Conservation (phyloP, 495 filamentous ascomycete genomes). For the Aspergillus egyptiacus region DNA sequence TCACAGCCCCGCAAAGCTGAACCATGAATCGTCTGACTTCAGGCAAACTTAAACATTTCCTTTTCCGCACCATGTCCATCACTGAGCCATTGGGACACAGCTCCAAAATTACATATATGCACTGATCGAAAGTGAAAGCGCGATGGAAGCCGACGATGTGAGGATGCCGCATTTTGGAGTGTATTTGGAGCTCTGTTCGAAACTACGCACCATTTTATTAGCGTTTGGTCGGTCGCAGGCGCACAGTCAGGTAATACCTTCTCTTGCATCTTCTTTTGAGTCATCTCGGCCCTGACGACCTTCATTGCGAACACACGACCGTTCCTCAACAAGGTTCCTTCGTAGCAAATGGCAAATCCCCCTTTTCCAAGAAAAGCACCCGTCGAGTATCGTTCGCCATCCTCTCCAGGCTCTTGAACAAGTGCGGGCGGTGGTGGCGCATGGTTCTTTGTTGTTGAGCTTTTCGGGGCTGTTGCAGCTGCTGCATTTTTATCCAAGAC, state of each 20-base stretch:
- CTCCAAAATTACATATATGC: slow-evolving; percentile 91
- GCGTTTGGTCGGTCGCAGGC: slow-evolving; percentile 16
- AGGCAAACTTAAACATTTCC: slow-evolving; percentile 79
- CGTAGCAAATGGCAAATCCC: slow-evolving; percentile 89
- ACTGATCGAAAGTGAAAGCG: slow-evolving; percentile 82
- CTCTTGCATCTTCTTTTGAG: slow-evolving; percentile 72
- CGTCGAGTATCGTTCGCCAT: slow-evolving; percentile 73
- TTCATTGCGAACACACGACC: slow-evolving; percentile 75
- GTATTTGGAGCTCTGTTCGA: slow-evolving; percentile 94
- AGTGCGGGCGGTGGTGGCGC: slow-evolving; percentile 70
- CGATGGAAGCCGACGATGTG: slow-evolving; percentile 94
- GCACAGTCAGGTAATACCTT: slow-evolving; percentile 54
- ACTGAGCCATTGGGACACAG: slow-evolving; percentile 94
- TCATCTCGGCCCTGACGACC: slow-evolving; percentile 86
- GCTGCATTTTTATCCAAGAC: slow-evolving; percentile 51
- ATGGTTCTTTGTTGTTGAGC: slow-evolving; percentile 49
- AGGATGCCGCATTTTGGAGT: slow-evolving; percentile 91
- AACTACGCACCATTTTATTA: slow-evolving; percentile 52
- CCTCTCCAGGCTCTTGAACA: slow-evolving; percentile 67
- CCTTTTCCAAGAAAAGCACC: slow-evolving; percentile 86
- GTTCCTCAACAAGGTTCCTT: slow-evolving; percentile 60
- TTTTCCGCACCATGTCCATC: slow-evolving; percentile 92
- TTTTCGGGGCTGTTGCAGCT: slow-evolving; percentile 41
- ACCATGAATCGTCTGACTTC: slow-evolving; percentile 89
- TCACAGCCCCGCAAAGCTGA: slow-evolving; percentile 91